Evolutionary conservation across 345 rosid genomes (phyloP).

Genomic region (Pelargonium nanum): DNA sequence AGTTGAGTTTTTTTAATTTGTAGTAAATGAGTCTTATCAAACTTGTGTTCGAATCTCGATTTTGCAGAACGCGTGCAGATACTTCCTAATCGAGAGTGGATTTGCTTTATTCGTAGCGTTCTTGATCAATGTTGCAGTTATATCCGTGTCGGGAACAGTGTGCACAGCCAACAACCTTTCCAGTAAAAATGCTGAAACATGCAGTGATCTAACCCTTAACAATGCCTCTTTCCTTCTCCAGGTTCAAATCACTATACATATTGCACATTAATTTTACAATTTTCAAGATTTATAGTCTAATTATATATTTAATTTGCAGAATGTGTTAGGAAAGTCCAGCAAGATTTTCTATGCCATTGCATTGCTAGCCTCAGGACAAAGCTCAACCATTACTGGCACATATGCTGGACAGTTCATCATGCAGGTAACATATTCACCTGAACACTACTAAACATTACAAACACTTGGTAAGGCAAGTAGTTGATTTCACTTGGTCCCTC

Average conservation of each 20-base stretch:
- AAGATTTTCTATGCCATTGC: conserved; percentile 45
- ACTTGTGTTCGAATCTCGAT: too few species aligned
- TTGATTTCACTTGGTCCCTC: too few species aligned
- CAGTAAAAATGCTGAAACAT: conserved; percentile 10
- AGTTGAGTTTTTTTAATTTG: too few species aligned
- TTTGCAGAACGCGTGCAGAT: conserved; percentile 48
- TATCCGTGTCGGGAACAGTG: conserved; percentile 49
- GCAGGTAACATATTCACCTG: conserved; percentile 40
- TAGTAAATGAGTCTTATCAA: too few species aligned
- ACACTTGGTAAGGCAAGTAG: too few species aligned
- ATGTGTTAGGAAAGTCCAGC: conserved; percentile 56
- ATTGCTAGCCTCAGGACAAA: conserved; percentile 61
- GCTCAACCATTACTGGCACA: conserved; percentile 60
- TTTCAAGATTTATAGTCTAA: background rate
- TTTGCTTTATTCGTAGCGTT: conserved; percentile 54
- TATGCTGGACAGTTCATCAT: conserved; percentile 62
- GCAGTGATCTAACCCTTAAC: conserved; percentile 46
- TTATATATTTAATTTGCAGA: conserved; percentile 22
- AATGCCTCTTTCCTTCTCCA: conserved; percentile 68
- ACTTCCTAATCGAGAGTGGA: conserved; percentile 53
- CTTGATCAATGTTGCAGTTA: conserved; percentile 44
- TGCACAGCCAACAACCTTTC: conserved; percentile 29
- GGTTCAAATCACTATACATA: conserved; percentile 15
- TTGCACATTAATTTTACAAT: background rate
- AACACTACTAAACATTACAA: too few species aligned